These are phyloP conservation scores for Blastocystis hominis DNA, from an alignment of 352 stramenopile genomes.

Conservation along the genomic window DNA sequence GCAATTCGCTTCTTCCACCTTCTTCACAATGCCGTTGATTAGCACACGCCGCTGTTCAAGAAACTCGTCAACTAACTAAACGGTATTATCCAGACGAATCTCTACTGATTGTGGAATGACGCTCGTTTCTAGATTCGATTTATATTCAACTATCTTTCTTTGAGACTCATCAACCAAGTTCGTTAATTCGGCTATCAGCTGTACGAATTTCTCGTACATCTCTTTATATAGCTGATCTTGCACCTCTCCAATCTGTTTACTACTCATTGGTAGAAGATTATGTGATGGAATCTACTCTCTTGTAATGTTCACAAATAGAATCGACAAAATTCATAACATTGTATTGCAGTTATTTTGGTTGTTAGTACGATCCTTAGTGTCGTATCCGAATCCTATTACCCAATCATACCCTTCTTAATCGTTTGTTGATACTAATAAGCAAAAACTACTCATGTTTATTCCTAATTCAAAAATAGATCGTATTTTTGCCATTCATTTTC, in stretches of 20 bases:
- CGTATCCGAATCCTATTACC: too few species aligned
- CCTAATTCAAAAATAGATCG: background rate
- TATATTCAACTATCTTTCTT: conserved; percentile 18
- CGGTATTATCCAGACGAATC: background rate
- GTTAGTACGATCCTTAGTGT: too few species aligned
- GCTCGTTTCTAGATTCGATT: background rate
- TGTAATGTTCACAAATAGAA: too few species aligned
- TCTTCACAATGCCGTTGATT: background rate
- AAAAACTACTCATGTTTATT: too few species aligned
- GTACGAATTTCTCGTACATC: conserved; percentile 28
- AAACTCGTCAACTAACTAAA: conserved; percentile 47
- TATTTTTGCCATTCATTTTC: background rate
- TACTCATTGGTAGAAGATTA: background rate
- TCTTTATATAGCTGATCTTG: background rate
- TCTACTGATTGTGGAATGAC: conserved; percentile 18
- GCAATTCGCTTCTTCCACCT: conserved; percentile 3
- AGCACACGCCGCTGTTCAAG: background rate
- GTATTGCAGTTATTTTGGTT: too few species aligned
- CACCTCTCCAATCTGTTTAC: background rate
- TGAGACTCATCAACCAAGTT: background rate
- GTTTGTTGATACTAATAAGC: too few species aligned
- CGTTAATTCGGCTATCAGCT: background rate
- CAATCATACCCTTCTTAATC: too few species aligned
- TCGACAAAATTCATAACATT: too few species aligned
- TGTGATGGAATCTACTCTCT: too few species aligned